Base-by-base conservation (phyloP, 306 rosid species). In the Vachellia pachyceras region DNA sequence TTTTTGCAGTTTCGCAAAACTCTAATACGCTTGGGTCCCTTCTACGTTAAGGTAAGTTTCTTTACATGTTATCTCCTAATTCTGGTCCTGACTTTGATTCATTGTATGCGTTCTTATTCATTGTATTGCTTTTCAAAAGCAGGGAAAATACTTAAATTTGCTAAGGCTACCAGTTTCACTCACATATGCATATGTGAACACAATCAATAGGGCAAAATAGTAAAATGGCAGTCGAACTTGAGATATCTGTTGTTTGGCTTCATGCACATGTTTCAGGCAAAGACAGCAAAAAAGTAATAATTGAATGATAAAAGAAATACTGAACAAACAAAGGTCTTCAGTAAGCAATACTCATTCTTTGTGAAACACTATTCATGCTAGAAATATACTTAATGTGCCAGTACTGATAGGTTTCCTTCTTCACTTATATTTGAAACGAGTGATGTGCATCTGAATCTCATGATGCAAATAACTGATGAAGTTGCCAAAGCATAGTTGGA, bases 1-100 rank as follows among this genome's bases (percentile, higher is more conserved):
- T 49, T 91, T 64, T 90, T 92, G 96, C 96, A 95, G 99, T 95
- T 95, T 83, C 93, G 99, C 10, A 87, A 95, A 90, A 95, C 99
- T 77, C 88, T 95, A n/a, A 93, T 95, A 81, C 86, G 60, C 73
- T 83, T 95, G 92, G 99, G 99, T 77, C 99, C 99, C 78, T 95
- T 95, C 93, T 95, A 95, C 82, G 67, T 90, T 77, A 95, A 95
- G 99, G 99, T 84, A 91, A 93, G 93, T 83, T 77, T 66, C 82
- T 87, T 70, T 3, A 13, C 64, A 1, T 50, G 66, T 74, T 80
- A 86, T 73, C 70, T 83, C 73, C 72, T 69, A 57, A 75, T 77
- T 75, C 60, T 71, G 54, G 39, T 75, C 12, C 0, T 36, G 17
- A 58, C 23, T 80, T 40, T 57, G 20, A 72, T 73, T 54, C 52